Evolutionary conservation across 2,329 filamentous ascomycete genomes (phyloP).

Genomic region (Mycosphaerella sp.): DNA sequence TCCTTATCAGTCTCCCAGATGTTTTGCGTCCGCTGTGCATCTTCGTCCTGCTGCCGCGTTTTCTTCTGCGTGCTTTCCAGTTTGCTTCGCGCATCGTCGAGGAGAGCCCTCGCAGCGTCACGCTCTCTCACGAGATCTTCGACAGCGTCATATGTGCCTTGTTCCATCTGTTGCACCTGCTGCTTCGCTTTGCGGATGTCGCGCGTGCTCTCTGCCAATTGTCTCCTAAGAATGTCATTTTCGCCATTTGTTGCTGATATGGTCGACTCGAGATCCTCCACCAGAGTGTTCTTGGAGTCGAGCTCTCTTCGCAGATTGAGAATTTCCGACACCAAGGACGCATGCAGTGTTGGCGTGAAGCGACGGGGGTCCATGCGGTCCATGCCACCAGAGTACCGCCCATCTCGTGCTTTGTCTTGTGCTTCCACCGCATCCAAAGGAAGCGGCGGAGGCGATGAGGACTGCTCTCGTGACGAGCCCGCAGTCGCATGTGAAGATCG

Average conservation of each 20-base stretch:
- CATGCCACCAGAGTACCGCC: constrained; percentile 49
- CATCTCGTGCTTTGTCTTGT: constrained; percentile 44
- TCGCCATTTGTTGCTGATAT: constrained; percentile 68
- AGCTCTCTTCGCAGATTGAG: constrained; percentile 78
- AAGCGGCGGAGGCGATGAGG: constrained; percentile 55
- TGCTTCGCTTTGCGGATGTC: constrained; percentile 76
- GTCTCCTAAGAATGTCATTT: constrained; percentile 62
- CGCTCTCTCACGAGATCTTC: constrained; percentile 78
- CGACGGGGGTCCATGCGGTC: constrained; percentile 68
- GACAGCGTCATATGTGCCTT: constrained; percentile 77
- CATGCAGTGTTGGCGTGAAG: constrained; percentile 92
- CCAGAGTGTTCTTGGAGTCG: constrained; percentile 79
- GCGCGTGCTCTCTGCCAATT: constrained; percentile 58
- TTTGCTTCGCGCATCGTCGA: constrained; percentile 66
- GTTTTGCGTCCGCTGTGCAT: constrained; percentile 68
- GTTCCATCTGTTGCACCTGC: constrained; percentile 80
- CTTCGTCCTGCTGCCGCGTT: constrained; percentile 71
- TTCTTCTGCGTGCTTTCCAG: constrained; percentile 75
- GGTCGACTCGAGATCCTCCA: constrained; percentile 73
- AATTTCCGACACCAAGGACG: constrained; percentile 91
- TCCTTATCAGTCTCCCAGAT: constrained; percentile 82
- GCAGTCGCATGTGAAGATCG: constrained; percentile 51
- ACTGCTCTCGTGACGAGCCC: constrained; percentile 57
- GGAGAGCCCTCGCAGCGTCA: constrained; percentile 71
- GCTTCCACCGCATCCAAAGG: constrained; percentile 40